Percentiles rank a stretch among this genome's conserved stretches.
These are phyloP conservation scores for Gossypium gossypioides DNA, from an alignment of 441 rosid species.

Conservation along the genomic window DNA sequence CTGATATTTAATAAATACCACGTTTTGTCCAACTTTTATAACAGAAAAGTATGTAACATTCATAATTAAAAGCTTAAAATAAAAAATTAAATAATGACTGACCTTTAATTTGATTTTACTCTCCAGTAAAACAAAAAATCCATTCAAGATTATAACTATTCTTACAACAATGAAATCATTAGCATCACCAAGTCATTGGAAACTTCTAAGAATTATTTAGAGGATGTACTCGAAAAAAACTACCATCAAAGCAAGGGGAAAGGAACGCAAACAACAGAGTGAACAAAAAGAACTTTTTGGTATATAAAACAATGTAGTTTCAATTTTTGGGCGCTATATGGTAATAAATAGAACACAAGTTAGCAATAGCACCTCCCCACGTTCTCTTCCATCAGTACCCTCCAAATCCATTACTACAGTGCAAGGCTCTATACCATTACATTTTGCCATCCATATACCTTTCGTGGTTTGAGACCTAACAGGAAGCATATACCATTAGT, in stretches of 20 bases:
- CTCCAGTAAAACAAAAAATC: background rate
- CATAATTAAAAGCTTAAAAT: background rate
- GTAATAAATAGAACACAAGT: background rate
- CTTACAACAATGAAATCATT: background rate
- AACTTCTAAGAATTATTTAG: background rate
- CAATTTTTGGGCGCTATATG: background rate
- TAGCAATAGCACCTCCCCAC: constrained; percentile 68
- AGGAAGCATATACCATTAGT: constrained; percentile 16
- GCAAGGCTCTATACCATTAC: constrained; percentile 86
- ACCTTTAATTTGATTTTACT: background rate
- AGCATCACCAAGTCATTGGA: background rate
- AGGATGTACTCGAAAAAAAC: background rate
- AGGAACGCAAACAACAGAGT: background rate
- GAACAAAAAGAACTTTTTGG: background rate
- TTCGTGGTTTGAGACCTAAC: constrained; percentile 94
- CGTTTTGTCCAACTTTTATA: background rate
- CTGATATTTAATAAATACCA: background rate
- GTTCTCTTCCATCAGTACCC: constrained; percentile 99
- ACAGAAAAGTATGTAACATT: background rate
- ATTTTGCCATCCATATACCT: constrained; percentile 94
- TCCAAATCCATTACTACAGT: constrained; percentile 96
- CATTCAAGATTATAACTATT: background rate
- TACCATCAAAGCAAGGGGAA: background rate
- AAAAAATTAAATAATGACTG: background rate
- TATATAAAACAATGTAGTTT: background rate